Conservation (phyloP, 495 filamentous ascomycete species). For the Tuber microsphaerosporum region DNA sequence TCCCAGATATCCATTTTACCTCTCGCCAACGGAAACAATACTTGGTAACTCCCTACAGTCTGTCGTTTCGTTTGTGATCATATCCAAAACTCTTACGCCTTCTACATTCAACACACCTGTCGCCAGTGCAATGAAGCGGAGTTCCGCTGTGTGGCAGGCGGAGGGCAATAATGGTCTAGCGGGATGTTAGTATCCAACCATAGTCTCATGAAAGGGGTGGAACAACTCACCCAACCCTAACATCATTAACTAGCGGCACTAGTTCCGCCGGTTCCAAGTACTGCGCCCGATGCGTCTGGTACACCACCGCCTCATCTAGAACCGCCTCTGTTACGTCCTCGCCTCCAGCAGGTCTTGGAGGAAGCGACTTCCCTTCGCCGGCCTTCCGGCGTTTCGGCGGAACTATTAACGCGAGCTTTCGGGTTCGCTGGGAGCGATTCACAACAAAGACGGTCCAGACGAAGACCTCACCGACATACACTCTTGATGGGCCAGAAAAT, state of each 20-base stretch:
- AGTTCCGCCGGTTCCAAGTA: conserved; percentile 66
- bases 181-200: conserved; percentile 14
- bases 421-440: conserved; percentile 57
- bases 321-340: conserved; percentile 62
- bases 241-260: conserved; percentile 73
- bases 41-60: conserved; percentile 41
- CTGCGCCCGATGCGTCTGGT: conserved; percentile 71
- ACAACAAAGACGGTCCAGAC: conserved; percentile 84
- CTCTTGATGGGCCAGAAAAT: conserved; percentile 42
- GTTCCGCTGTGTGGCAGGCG: conserved; percentile 70
- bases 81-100: conserved; percentile 72
- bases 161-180: conserved; percentile 62
- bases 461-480: conserved; percentile 68
- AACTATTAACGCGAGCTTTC: conserved; percentile 73
- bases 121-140: conserved; percentile 70
- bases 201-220: conserved; percentile 11
- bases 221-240: conserved; percentile 63
- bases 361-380: conserved; percentile 55
- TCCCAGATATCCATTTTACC: conserved; percentile 10
- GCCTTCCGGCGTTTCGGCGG: conserved; percentile 68
- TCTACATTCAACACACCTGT: conserved; percentile 71
- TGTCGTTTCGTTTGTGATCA: conserved; percentile 60
- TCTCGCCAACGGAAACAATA: conserved; percentile 39
- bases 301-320: conserved; percentile 74
- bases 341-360: conserved; percentile 48